phyloP scores from a whole-genome alignment of 2,329 filamentous ascomycete species.

The Lecanoromycetidae sp. region DNA sequence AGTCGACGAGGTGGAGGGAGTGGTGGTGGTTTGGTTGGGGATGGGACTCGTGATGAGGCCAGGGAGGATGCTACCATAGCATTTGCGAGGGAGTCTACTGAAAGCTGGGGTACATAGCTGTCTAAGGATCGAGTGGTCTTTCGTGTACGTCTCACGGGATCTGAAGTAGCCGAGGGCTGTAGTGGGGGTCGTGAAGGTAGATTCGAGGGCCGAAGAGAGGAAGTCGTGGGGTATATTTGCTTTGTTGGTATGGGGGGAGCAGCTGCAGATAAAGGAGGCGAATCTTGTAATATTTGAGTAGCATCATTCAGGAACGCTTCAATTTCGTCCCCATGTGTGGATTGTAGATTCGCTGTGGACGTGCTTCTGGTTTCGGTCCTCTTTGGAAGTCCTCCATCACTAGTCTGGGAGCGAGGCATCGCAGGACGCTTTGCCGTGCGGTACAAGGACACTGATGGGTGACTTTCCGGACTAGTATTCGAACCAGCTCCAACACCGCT shows the following conservation, averaged over 20 bases:
- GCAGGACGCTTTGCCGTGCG: no score
- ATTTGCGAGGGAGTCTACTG: slow-evolving; percentile 32
- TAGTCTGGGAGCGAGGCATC: no score
- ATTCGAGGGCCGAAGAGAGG: background rate
- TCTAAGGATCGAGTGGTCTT: background rate
- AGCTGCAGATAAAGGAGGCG: no score
- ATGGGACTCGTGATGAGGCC: slow-evolving; percentile 31
- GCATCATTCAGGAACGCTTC: no score
- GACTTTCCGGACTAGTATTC: no score
- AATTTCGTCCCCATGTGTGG: no score
- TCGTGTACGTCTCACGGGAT: background rate
- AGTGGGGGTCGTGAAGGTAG: background rate
- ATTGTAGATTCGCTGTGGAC: no score
- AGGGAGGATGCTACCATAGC: slow-evolving; percentile 37
- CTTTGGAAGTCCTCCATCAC: no score
- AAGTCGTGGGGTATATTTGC: background rate
- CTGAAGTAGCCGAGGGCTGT: no score
- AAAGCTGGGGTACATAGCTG: slow-evolving; percentile 13
- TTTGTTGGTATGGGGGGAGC: background rate
- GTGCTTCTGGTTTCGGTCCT: no score
- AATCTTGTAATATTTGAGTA: no score
- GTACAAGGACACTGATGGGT: background rate
- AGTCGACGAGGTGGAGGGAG: slow-evolving; percentile 26
- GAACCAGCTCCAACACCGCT: no score
- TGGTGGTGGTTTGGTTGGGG: slow-evolving; percentile 29